phyloP scores from a whole-genome alignment of 768 basidiomycete genomes.

The Suillus brevipes region DNA sequence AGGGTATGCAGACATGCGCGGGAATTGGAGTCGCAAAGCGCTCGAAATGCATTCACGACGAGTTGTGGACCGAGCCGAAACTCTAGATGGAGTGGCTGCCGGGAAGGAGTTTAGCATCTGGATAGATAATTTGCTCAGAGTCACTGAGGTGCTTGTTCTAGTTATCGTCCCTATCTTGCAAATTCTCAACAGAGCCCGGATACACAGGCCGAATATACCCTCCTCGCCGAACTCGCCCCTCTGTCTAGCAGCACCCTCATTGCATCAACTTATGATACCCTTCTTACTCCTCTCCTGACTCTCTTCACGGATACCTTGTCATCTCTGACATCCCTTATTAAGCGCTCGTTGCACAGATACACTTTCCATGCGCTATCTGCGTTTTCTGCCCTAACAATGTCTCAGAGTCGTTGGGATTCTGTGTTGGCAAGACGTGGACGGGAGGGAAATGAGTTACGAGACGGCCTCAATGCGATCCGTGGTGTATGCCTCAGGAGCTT shows the following conservation, averaged over 20 bases:
- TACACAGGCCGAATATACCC: conserved; percentile 63
- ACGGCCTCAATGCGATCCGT: conserved; percentile 62
- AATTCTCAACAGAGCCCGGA: neutral
- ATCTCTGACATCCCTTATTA: conserved; percentile 64
- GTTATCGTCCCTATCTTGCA: conserved; percentile 16
- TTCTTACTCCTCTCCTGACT: conserved; percentile 63
- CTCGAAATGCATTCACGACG: conserved; percentile 71
- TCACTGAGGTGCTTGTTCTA: conserved; percentile 54
- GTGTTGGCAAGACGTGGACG: conserved; percentile 54
- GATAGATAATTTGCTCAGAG: conserved; percentile 62
- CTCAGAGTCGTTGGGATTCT: conserved; percentile 68
- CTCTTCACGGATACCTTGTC: conserved; percentile 67
- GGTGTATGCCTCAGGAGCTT: conserved; percentile 78
- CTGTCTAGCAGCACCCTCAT: conserved; percentile 51
- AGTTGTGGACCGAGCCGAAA: conserved; percentile 69
- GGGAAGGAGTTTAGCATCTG: conserved; percentile 74
- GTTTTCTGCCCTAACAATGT: conserved; percentile 56
- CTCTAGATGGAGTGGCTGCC: conserved; percentile 59
- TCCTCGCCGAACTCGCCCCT: conserved; percentile 63
- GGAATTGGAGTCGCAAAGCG: conserved; percentile 73
- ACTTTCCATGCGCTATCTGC: conserved; percentile 77
- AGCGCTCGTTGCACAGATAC: conserved; percentile 75
- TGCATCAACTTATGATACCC: conserved; percentile 57
- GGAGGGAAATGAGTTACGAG: conserved; percentile 69
- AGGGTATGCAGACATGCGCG: conserved; percentile 87